These are phyloP conservation scores for Neocucurbitaria cava DNA, from an alignment of 2,329 filamentous ascomycete genomes.

Conservation along the genomic window DNA sequence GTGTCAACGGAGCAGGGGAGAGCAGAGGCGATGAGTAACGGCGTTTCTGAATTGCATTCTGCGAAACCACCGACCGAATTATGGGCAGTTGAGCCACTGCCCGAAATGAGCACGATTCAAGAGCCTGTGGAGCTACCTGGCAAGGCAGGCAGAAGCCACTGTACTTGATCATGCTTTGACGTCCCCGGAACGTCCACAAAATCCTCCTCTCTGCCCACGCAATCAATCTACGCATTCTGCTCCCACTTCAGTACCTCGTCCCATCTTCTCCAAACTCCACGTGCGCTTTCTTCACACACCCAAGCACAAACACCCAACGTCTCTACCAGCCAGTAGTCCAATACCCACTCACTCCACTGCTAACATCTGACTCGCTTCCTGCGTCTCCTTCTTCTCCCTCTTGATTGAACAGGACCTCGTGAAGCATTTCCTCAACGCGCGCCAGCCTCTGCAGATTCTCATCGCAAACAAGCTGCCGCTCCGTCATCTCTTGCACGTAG, in stretches of 20 bases:
- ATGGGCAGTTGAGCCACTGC: background rate
- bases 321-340: too few species aligned
- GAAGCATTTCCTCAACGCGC: background rate
- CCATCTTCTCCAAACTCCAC: too few species aligned
- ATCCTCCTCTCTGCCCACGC: too few species aligned
- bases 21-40: background rate
- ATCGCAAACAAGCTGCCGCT: constrained; percentile 14
- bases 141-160: too few species aligned
- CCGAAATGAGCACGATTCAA: background rate
- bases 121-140: background rate
- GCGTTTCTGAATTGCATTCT: background rate
- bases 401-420: background rate
- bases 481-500: constrained; percentile 17
- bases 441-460: background rate
- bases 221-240: too few species aligned
- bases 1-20: background rate
- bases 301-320: too few species aligned
- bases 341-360: too few species aligned
- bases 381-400: background rate
- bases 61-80: background rate
- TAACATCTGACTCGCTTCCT: too few species aligned
- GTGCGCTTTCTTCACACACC: too few species aligned
- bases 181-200: too few species aligned
- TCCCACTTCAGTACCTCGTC: too few species aligned
- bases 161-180: too few species aligned